These are phyloP conservation scores for Claviceps fusiformis DNA, from an alignment of 2,329 filamentous ascomycete genomes.

Conservation along the genomic window DNA sequence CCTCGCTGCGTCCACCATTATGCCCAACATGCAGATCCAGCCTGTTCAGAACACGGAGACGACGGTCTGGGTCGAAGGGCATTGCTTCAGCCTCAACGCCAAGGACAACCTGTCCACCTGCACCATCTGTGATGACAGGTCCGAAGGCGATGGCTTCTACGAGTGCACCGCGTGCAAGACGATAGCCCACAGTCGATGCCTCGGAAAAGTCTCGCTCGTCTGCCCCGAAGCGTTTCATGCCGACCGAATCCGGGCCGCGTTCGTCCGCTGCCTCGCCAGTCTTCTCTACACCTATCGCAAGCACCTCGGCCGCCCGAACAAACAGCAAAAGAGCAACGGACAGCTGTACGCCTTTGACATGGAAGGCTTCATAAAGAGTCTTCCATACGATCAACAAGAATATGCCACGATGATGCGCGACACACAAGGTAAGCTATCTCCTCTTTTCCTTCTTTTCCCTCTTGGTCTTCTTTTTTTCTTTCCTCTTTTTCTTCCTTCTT, in stretches of 20 bases:
- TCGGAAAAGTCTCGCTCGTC: slow-evolving; percentile 50
- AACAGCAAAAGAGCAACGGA: slow-evolving; percentile 45
- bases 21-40: slow-evolving; percentile 72
- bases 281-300: slow-evolving; percentile 54
- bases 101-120: slow-evolving; percentile 50
- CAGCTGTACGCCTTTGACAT: slow-evolving; percentile 53
- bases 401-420: slow-evolving; percentile 51
- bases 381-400: slow-evolving; percentile 52
- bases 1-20: slow-evolving; percentile 69
- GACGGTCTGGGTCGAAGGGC: slow-evolving; percentile 72
- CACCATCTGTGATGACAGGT: slow-evolving; percentile 63
- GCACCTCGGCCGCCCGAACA: slow-evolving; percentile 43
- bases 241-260: slow-evolving; percentile 49
- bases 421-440: slow-evolving; percentile 41
- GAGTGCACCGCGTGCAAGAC: slow-evolving; percentile 53
- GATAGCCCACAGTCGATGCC: slow-evolving; percentile 43
- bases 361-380: slow-evolving; percentile 49
- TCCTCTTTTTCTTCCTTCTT: background rate
- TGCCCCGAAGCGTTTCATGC: slow-evolving; percentile 48
- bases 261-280: slow-evolving; percentile 52
- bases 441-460: background rate
- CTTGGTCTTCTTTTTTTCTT: too few relatives aligned
- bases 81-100: slow-evolving; percentile 57
- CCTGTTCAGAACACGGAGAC: slow-evolving; percentile 67
- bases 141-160: slow-evolving; percentile 60